phyloP scores from a whole-genome alignment of 768 basidiomycete species.

The Collybiopsis luxurians region DNA sequence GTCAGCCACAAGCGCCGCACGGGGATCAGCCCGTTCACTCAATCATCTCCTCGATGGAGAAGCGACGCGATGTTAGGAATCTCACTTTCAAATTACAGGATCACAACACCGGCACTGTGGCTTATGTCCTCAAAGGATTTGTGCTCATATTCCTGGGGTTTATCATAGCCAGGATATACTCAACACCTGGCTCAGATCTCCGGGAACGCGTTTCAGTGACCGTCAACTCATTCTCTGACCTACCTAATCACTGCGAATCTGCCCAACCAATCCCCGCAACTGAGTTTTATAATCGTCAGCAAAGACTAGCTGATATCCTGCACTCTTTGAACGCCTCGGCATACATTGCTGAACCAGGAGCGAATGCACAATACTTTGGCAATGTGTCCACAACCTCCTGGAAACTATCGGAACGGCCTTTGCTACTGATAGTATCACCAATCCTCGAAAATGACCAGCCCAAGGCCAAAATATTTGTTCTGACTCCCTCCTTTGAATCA shows the following conservation, averaged over 20 bases:
- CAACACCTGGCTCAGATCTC: no score
- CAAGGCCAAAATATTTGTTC: slow-evolving; percentile 47
- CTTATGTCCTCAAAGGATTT: no score
- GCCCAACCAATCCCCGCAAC: slow-evolving; percentile 42
- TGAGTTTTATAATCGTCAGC: slow-evolving; percentile 56
- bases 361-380: slow-evolving; percentile 68
- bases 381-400: slow-evolving; percentile 65
- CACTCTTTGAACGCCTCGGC: slow-evolving; percentile 52
- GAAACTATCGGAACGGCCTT: slow-evolving; percentile 75
- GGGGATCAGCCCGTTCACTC: not conserved
- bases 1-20: not conserved
- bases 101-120: no score
- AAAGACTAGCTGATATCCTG: slow-evolving; percentile 47
- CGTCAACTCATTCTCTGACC: not conserved
- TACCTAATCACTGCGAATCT: slow-evolving; percentile 42
- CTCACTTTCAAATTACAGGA: not conserved
- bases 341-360: slow-evolving; percentile 79
- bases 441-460: slow-evolving; percentile 16
- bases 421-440: slow-evolving; percentile 65
- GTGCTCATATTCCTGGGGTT: not conserved
- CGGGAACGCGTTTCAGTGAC: not conserved
- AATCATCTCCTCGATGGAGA: not conserved
- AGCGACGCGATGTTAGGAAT: not conserved
- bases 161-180: no score
- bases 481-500: slow-evolving; percentile 79